Evolutionary conservation across 306 rosid species (phyloP), one percentile per base, ranked within the genome.

Genomic region (Pyrus communis): DNA sequence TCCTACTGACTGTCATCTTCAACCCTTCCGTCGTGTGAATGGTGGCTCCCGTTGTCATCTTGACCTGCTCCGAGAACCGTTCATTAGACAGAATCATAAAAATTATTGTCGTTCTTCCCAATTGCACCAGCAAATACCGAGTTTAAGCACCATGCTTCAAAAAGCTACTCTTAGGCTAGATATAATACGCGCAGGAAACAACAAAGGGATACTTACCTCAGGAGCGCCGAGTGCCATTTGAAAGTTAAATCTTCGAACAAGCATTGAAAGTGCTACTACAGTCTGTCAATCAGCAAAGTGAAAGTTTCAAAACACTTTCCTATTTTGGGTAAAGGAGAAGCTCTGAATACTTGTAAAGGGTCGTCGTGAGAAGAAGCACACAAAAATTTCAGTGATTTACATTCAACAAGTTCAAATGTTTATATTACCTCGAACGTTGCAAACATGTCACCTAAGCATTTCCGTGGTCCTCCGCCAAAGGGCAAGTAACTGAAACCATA

Each of bases 11-110:
- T 0, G 97, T 91, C 97, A 95, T 95, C 67, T 81, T 87, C 86
- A 95, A 84, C 66, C 99, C 99, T 76, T 88, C 85, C 63, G 96
- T 95, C 5, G 99, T 95, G 85, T 95, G 99, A 79, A 95, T 95
- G 70, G 97, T 95, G 23, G 99, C 97, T 75, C 99, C 97, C 9
- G 97, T 95, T 12, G 97, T 95, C 97, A 95, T 95, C 75, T 78
- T 88, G 62, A 95, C 99, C 99, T 95, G 88, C 79, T 80, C 10
- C 2, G 46, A 40, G 5, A 79, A 69, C 74, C 72, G 70, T 15
- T 61, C 59, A 35, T 25, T 68, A 67, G 61, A 9, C 74, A 59
- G 75, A 62, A 43, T 46, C 38, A 38, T 46, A 33, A 25, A 33
- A 4, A 3, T 31, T 9, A 64, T 21, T 35, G 27, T 66, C 10